Conservation (phyloP, 495 filamentous ascomycete species). For the Hypoxylon fuscum region DNA sequence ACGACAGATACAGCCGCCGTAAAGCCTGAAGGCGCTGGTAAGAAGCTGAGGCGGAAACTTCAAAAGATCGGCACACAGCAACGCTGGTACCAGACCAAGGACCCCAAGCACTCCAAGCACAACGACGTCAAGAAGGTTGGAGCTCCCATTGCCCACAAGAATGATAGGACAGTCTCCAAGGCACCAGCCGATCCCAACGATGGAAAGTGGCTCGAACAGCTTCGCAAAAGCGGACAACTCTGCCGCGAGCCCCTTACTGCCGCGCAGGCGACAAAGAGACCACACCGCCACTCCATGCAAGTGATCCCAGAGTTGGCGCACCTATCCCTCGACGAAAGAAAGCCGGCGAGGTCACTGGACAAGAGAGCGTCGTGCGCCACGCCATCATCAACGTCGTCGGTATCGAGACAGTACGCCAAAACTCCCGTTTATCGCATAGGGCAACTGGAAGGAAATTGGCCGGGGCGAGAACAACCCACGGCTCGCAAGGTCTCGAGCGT, state of each 20-base stretch:
- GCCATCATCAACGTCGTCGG: constrained; percentile 31
- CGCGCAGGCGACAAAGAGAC: constrained; percentile 23
- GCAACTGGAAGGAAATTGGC: constrained; percentile 48
- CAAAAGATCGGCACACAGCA: constrained; percentile 49
- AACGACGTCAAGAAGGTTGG: constrained; percentile 36
- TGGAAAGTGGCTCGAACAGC: constrained; percentile 49
- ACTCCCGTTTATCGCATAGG: constrained; percentile 55
- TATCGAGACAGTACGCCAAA: constrained; percentile 52
- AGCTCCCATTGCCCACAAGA: constrained; percentile 29
- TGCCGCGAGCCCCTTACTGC: constrained; percentile 21
- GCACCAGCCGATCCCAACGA: constrained; percentile 41
- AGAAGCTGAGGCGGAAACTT: constrained; percentile 52
- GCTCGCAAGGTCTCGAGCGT: constrained; percentile 46
- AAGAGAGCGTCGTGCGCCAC: constrained; percentile 25
- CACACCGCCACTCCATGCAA: constrained; percentile 32
- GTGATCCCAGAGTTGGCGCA: constrained; percentile 54
- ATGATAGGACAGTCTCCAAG: constrained; percentile 31
- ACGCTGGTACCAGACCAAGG: constrained; percentile 30
- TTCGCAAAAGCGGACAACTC: constrained; percentile 46
- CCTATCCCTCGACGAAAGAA: constrained; percentile 40
- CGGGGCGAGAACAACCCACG: constrained; percentile 36
- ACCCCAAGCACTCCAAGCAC: constrained; percentile 19
- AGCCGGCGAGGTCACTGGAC: constrained; percentile 30
- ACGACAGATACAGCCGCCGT: constrained; percentile 33
- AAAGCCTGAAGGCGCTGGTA: constrained; percentile 38